Evolutionary conservation across 768 basidiomycete genomes (phyloP), one percentile per base, ranked within the genome.

Genomic region (Trichaptum fuscoviolaceum): DNA sequence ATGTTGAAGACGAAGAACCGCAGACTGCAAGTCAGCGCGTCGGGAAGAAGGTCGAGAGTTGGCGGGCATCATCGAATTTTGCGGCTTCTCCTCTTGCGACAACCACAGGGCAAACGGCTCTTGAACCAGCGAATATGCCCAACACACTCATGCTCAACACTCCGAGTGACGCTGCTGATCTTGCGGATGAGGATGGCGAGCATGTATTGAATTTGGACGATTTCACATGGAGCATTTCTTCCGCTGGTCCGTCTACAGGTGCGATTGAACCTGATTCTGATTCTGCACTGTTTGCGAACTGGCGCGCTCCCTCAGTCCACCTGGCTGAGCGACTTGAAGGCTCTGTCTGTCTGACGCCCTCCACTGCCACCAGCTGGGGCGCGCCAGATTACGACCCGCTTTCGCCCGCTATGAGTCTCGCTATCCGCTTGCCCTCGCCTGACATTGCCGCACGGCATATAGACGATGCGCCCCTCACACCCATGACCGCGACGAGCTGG

Each of bases 191-290:
- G 1, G 70, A 72, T 17, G 72, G 72, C n/a, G 76, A 77, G 25
- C 77, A 80, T 15, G 82, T 82, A 67, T 76, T 89, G 64, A 82
- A 88, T 68, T 74, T 88, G 30, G 85, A 85, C 58, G 90, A 91
- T 69, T 92, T 83, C 71, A 72, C 81, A 9, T 92, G 89, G 87
- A 90, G 89, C 9, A 80, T 85, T 26, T 87, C 88, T 8, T 91
- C 90, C 7, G 75, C 76, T 1, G 90, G 91, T n/a, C 91, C 90
- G 24, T 77, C 76, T 6, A 75, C 76, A 15, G 73, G 74, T 35
- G 82, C 81, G 62, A 74, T 75, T 63, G 79, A 81, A 58, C 73
- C 77, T 15, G 73, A 79, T 20, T 26, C 77, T 15, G 73, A 79
- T 20, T 26, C 62, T 35, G 82, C 82, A 2, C 74, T 78, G 12